Base-by-base conservation (phyloP, 2,329 filamentous ascomycete species). In the Aspergillus sp. region DNA sequence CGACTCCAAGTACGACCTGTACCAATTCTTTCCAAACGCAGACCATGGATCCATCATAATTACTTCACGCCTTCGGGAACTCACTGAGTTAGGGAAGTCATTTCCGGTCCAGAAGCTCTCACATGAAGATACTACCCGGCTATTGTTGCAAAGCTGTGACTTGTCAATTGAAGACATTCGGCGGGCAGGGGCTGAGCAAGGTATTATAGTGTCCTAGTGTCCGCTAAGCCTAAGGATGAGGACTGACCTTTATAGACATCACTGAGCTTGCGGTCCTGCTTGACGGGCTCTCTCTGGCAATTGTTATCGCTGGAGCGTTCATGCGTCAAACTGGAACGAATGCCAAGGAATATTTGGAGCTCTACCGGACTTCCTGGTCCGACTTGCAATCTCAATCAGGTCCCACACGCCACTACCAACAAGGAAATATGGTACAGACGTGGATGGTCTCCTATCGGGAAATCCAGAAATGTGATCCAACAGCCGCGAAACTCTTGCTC, bases 261-360 rank as follows among this genome's bases (percentile, higher is more conserved):
- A 19, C 46, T 29, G 16, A 55, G 13, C 68, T 78, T 53, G 64
- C 65, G 2, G 52, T 60, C 31, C 59, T 63, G 45, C 71, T 81
- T 0, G 71, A 76, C 53, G 74, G 78, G 4, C 70, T 79, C 23
- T 76, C 76, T 11, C 68, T 81, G 25, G 77, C 77, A 1, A 68
- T 81, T 14, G 63, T 75, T 4, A 72, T 75, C 14, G 77, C 78
- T 16, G 75, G 76, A 4, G 67, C 73, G 0, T 81, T 76, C 53
- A 69, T 80, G 13, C 51, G 65, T 23, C 56, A 76, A 44, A 67
- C 69, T 21, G 53, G 68, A 34, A 73, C 65, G 0, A 74, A 54
- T 31, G 69, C 68, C n/a, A 50, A 46, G 0, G 60, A 75, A 36
- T 80, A 80, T 59, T 63, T 78, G 40, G 25, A 65, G 9, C 45